A percentile compares a stretch with the other conserved stretches of the same genome.
Evolutionary conservation across 768 basidiomycete genomes (phyloP).

Genomic region (Auriculariales sp.): DNA sequence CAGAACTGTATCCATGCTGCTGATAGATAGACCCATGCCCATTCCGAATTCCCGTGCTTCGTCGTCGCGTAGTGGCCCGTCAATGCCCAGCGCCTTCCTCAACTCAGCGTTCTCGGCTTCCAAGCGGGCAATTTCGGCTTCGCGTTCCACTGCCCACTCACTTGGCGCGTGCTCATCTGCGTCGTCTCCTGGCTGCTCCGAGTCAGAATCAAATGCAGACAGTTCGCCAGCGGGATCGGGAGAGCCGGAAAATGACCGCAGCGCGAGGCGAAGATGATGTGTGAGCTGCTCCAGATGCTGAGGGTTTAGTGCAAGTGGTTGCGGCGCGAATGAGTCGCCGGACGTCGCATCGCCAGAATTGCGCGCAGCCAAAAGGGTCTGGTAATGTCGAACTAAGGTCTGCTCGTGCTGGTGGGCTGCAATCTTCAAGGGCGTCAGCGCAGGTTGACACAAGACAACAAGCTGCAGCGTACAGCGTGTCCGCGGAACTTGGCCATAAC

Average conservation of each 20-base stretch:
- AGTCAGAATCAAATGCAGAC: not conserved
- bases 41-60: not conserved
- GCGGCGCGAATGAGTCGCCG: not conserved
- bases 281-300: slow-evolving; percentile 47
- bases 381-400: slow-evolving; percentile 80
- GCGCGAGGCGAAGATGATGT: slow-evolving; percentile 52
- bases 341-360: not conserved
- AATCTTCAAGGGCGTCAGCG: slow-evolving; percentile 28
- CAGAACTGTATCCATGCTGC: not conserved
- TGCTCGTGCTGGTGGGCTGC: slow-evolving; percentile 88
- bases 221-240: slow-evolving; percentile 6
- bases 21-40: not conserved
- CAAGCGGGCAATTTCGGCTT: slow-evolving; percentile 70
- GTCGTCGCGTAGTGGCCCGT: not conserved
- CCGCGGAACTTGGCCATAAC: slow-evolving; percentile 94
- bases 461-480: slow-evolving; percentile 77
- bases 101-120: slow-evolving; percentile 73
- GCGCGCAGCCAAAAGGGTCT: slow-evolving; percentile 39
- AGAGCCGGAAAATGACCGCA: slow-evolving; percentile 48
- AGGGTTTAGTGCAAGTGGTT: not conserved
- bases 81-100: slow-evolving; percentile 57
- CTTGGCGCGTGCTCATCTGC: slow-evolving; percentile 16
- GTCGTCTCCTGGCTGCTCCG: not conserved
- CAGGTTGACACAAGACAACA: not conserved
- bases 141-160: slow-evolving; percentile 84